Conservation (phyloP, 352 stramenopile genomes). For the Aphanomyces cochlioides region DNA sequence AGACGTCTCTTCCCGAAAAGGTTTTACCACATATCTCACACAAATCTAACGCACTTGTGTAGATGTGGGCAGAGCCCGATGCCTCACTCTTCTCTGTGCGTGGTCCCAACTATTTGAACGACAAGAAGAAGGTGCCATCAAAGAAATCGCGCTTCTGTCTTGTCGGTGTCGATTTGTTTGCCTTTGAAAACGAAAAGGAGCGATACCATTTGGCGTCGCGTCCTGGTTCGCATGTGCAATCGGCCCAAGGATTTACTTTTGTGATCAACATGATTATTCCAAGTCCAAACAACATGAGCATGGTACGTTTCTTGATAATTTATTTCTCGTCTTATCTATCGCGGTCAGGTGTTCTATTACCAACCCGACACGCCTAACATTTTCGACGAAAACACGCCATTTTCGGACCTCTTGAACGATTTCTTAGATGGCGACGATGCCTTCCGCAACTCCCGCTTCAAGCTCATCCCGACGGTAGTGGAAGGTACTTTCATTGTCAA, state of each 20-base stretch:
- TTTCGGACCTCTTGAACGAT: conserved; percentile 50
- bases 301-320: conserved; percentile 37
- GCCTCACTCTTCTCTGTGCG: conserved; percentile 78
- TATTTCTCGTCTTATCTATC: background rate
- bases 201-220: conserved; percentile 75
- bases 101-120: conserved; percentile 82
- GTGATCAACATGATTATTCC: conserved; percentile 90
- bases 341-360: conserved; percentile 68
- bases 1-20: conserved; percentile 69
- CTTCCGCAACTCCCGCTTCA: conserved; percentile 78
- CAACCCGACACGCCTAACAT: conserved; percentile 70
- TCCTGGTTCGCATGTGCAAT: conserved; percentile 67
- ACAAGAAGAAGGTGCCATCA: conserved; percentile 87
- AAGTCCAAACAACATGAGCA: conserved; percentile 63
- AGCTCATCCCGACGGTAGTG: conserved; percentile 82
- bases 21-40: background rate
- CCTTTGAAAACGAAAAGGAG: conserved; percentile 64
- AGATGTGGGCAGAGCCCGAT: conserved; percentile 81
- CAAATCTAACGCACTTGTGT: background rate
- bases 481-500: conserved; percentile 83
- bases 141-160: conserved; percentile 67
- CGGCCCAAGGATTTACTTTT: conserved; percentile 78
- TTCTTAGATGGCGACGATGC: conserved; percentile 41
- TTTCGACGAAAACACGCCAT: conserved; percentile 73
- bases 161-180: conserved; percentile 75